These are phyloP conservation scores for Trichoderma sp. DNA, from an alignment of 2,329 filamentous ascomycete species.

Conservation along the genomic window DNA sequence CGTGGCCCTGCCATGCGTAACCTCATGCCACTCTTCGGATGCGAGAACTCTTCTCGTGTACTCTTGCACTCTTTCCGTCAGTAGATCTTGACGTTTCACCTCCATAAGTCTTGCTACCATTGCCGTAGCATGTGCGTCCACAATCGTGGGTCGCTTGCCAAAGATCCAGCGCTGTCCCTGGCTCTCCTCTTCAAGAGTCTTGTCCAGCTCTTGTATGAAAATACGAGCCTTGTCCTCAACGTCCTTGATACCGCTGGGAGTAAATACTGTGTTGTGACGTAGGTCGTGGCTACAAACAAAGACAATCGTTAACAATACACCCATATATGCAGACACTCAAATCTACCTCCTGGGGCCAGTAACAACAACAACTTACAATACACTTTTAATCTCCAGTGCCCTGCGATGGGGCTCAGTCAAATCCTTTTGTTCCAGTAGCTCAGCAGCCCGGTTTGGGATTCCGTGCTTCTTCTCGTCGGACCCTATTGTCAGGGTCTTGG, in stretches of 20 bases:
- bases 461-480: conserved; percentile 36
- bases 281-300: conserved; percentile 35
- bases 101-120: conserved; percentile 36
- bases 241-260: conserved; percentile 34
- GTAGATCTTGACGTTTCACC: conserved; percentile 34
- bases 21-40: conserved; percentile 37
- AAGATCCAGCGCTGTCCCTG: conserved; percentile 36
- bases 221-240: conserved; percentile 34
- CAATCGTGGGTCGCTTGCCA: conserved; percentile 37
- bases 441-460: conserved; percentile 38
- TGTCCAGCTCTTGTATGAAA: conserved; percentile 35
- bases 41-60: conserved; percentile 33
- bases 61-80: conserved; percentile 32
- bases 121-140: conserved; percentile 37
- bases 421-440: conserved; percentile 36
- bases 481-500: conserved; percentile 34
- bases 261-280: conserved; percentile 33
- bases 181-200: conserved; percentile 29
- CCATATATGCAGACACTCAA: background rate
- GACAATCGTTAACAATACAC: background rate
- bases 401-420: conserved; percentile 37
- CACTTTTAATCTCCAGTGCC: conserved; percentile 39
- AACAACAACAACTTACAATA: conserved; percentile 41
- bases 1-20: conserved; percentile 37
- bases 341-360: background rate